Evolutionary conservation across 805 yeast genomes (phyloP).

Genomic region (Yarrowia sp.): DNA sequence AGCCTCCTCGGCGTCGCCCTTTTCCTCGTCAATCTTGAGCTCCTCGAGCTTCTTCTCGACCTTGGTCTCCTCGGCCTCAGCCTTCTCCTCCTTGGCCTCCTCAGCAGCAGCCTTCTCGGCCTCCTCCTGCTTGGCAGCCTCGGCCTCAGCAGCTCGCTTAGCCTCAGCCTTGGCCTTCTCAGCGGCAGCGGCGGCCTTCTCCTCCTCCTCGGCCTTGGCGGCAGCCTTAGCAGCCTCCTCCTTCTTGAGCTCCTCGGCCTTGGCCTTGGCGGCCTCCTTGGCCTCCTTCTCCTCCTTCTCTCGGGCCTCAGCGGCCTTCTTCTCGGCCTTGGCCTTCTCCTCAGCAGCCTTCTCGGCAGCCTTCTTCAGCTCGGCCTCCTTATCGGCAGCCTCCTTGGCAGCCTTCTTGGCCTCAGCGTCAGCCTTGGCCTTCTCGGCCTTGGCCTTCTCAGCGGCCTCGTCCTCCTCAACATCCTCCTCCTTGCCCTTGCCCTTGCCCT

Average conservation of each 20-base stretch:
- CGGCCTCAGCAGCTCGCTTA: slow-evolving; percentile 32
- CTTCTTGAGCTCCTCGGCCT: slow-evolving; percentile 30
- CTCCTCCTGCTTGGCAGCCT: slow-evolving; percentile 18
- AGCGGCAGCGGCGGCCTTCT: slow-evolving; percentile 21
- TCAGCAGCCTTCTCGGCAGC: slow-evolving; percentile 27
- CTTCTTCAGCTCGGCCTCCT: slow-evolving; percentile 25
- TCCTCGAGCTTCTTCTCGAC: slow-evolving; percentile 28
- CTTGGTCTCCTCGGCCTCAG: slow-evolving; percentile 22
- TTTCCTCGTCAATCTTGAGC: slow-evolving; percentile 35
- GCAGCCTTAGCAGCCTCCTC: slow-evolving; percentile 12
- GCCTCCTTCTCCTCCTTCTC: slow-evolving; percentile 20
- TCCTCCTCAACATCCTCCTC: slow-evolving; percentile 36
- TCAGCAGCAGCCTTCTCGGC: slow-evolving; percentile 23
- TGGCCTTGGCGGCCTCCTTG: slow-evolving; percentile 17
- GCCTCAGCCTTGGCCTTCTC: slow-evolving; percentile 28
- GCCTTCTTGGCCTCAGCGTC: slow-evolving; percentile 20
- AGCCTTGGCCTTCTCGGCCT: slow-evolving; percentile 8
- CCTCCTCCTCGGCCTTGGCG: slow-evolving; percentile 27
- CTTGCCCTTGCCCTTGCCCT: slow-evolving; percentile 38
- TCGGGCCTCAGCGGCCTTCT: slow-evolving; percentile 12
- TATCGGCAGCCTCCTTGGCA: slow-evolving; percentile 33
- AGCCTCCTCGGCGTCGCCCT: slow-evolving; percentile 10
- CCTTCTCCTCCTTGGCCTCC: slow-evolving; percentile 23
- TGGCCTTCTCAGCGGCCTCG: slow-evolving; percentile 42
- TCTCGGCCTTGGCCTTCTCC: slow-evolving; percentile 24